A percentile compares a stretch with the other conserved stretches of the same genome.
Conservation (phyloP, 208 protist species). For the Leptomonas pyrrhocoris region DNA sequence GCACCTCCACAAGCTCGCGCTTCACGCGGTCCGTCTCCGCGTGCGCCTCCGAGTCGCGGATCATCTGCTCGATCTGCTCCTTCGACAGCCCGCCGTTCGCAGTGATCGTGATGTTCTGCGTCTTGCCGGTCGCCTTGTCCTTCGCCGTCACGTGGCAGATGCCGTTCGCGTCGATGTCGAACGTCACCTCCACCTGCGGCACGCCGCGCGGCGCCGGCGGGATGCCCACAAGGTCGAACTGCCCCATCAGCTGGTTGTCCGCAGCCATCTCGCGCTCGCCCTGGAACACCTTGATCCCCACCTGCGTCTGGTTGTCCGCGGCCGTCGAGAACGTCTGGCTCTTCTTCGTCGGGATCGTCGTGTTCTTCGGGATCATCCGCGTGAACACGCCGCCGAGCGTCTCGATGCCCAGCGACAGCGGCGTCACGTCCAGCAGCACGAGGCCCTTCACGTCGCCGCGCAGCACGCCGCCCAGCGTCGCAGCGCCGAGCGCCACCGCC, state of each 20-base stretch:
- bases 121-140: constrained; percentile 97
- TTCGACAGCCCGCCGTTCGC: constrained; percentile 80
- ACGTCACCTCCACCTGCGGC: constrained; percentile 97
- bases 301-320: constrained; percentile 81
- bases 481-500: constrained; percentile 99
- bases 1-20: constrained; percentile 80
- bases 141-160: constrained; percentile 98
- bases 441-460: constrained; percentile 93
- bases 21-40: constrained; percentile 78
- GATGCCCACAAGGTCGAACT: constrained; percentile 95
- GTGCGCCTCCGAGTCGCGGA: constrained; percentile 84
- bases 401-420: constrained; percentile 98
- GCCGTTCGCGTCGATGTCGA: constrained; percentile 98
- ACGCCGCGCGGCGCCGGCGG: constrained; percentile 89
- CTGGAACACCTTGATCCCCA: constrained; percentile 94
- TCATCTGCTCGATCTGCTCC: constrained; percentile 89
- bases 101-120: constrained; percentile 96
- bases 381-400: constrained; percentile 98
- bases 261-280: constrained; percentile 93
- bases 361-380: constrained; percentile 98
- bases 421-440: constrained; percentile 97
- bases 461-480: constrained; percentile 97
- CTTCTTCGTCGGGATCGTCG: constrained; percentile 97
- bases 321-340: constrained; percentile 87
- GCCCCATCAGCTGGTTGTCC: constrained; percentile 95